A percentile compares a stretch with the other conserved stretches of the same genome.
phyloP scores from a whole-genome alignment of 176 grass and related monocot genomes.

The Juncus effusus region DNA sequence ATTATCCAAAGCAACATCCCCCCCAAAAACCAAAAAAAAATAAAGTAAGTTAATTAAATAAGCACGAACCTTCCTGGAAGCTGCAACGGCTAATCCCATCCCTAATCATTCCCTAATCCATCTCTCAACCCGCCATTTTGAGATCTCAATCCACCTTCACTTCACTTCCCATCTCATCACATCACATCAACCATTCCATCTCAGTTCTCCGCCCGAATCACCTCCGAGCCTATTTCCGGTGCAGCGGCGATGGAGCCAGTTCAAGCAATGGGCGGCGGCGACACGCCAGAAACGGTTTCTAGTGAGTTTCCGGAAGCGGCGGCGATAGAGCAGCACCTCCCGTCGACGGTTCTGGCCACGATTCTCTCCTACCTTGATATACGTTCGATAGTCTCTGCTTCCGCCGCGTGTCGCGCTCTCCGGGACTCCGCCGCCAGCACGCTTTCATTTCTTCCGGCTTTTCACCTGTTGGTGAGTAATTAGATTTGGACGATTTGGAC shows the following conservation, averaged over 20 bases:
- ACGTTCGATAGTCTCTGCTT: conserved; percentile 62
- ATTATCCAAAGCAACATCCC: too few species aligned
- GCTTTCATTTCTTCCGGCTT: conserved; percentile 64
- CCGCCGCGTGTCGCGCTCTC: conserved; percentile 58
- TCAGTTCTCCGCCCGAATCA: neutral
- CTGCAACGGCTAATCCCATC: conserved; percentile 35
- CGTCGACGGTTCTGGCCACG: conserved; percentile 58
- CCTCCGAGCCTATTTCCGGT: neutral
- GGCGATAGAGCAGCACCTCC: conserved; percentile 58
- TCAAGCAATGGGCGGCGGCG: neutral
- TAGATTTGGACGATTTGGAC: neutral
- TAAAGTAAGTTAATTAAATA: too few species aligned
- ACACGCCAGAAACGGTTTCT: neutral
- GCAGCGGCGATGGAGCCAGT: too few species aligned
- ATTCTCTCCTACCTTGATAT: conserved; percentile 88
- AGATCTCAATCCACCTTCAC: neutral
- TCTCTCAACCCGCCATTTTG: neutral
- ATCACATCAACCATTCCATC: neutral
- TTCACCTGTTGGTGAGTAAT: conserved; percentile 56
- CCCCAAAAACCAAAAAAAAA: too few species aligned
- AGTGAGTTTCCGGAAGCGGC: neutral
- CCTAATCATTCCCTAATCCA: conserved; percentile 16
- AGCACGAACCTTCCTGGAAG: conserved; percentile 68
- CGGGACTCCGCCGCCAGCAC: conserved; percentile 52
- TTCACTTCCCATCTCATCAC: conserved; percentile 15